Base-by-base conservation (phyloP, 2,329 filamentous ascomycete species). In the Pseudopithomyces chartarum region DNA sequence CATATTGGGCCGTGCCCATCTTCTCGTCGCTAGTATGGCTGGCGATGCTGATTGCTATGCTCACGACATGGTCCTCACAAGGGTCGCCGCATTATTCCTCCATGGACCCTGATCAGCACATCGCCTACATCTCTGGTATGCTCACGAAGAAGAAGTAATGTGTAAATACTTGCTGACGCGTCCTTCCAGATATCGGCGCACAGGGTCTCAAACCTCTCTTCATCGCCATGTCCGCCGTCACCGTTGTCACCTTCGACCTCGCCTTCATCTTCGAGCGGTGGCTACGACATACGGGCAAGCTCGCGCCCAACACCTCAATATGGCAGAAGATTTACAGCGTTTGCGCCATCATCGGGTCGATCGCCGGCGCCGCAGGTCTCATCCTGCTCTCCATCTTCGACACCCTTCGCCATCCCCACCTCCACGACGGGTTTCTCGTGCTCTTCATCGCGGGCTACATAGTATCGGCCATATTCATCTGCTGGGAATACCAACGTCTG, bases 381-480 rank as follows among this genome's bases (percentile, higher is more conserved):
- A 92, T 97, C 61, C 81, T 93, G 6, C 82, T 99, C 39, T 88
- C 88, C 61, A 87, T 97, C 65, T 97, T 96, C 75, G 92, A 98
- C 75, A 95, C 91, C 0, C 76, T 83, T n/a, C 79, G 81, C 54
- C 85, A 97, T 73, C 81, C 82, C 1, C 76, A 65, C 1, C 73
- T 90, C 56, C 95, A 99, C 73, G 82, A 91, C 68, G 80, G 86
- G 2, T 96, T 96, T 77, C 79, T 99, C 34, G 77, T 85, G 1
- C 76, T 97, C 50, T 99, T 99, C 75, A 91, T 97, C 49, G 87
- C 76, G 13, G 95, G 92, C 33, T 98, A 96, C 74, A 80, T 97
- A 52, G 72, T 97, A 53, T 91, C 88, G 4, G 93, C 94, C 54
- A 84, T 97, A 64, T 94, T 93, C 76, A 90, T 94, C 63, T 97